A percentile compares a stretch with the other conserved stretches of the same genome.
phyloP scores from a whole-genome alignment of 164 flowering plant genomes.

The Macadamia tetraphylla region DNA sequence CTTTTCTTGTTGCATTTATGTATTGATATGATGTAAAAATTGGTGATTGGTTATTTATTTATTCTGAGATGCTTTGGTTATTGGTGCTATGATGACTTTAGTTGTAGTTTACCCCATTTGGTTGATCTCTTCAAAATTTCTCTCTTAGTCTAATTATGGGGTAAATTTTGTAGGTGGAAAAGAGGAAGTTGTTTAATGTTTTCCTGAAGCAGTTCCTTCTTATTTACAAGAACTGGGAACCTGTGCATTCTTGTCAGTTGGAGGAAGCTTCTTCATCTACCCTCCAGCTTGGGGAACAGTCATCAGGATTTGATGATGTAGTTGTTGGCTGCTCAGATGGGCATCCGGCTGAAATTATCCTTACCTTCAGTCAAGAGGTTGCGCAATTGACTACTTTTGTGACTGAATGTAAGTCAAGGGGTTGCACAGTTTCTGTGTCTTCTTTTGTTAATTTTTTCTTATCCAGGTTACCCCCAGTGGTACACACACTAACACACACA shows the following conservation, averaged over 20 bases:
- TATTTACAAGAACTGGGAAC: slow-evolving; percentile 75
- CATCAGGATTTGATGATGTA: slow-evolving; percentile 31
- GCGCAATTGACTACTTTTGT: slow-evolving; percentile 43
- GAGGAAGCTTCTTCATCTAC: slow-evolving; percentile 34
- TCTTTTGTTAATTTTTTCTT: no score
- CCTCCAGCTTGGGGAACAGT: slow-evolving; percentile 25
- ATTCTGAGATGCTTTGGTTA: no score
- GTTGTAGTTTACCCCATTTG: background rate
- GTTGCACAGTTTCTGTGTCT: no score
- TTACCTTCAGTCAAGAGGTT: slow-evolving; percentile 52
- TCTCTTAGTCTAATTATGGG: background rate
- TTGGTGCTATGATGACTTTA: background rate
- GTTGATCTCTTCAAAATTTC: background rate
- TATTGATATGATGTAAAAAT: background rate
- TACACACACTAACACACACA: no score
- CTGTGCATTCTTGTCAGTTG: slow-evolving; percentile 36
- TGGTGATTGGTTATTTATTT: background rate
- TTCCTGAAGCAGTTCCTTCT: slow-evolving; percentile 76
- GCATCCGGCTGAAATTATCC: slow-evolving; percentile 80
- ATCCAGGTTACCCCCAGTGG: no score
- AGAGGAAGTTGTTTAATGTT: slow-evolving; percentile 49
- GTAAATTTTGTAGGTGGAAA: slow-evolving; percentile 53
- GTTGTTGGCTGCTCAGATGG: slow-evolving; percentile 79
- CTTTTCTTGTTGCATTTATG: no score
- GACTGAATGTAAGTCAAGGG: slow-evolving; percentile 57